Conservation (phyloP, 2,329 filamentous ascomycete genomes). For the Neurospora crassa region DNA sequence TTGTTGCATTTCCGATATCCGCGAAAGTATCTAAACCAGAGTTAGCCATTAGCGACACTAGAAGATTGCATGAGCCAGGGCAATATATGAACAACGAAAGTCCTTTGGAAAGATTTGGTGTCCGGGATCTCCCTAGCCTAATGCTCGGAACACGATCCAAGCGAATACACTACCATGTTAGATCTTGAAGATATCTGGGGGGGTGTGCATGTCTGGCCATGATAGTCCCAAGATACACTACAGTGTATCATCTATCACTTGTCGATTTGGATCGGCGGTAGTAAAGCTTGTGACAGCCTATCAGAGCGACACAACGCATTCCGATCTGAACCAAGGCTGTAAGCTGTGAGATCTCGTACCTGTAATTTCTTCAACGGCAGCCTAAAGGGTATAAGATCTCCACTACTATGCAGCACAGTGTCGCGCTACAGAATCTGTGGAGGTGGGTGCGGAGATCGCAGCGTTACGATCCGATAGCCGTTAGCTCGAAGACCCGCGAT, state of each 20-base stretch:
- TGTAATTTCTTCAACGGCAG: not conserved
- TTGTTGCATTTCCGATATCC: not conserved
- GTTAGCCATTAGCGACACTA: not conserved
- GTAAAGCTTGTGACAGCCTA: not conserved
- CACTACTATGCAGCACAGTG: not conserved
- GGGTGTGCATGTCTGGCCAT: not conserved
- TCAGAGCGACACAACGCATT: not conserved
- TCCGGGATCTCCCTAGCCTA: not conserved
- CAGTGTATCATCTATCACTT: not conserved
- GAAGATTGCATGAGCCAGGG: not conserved
- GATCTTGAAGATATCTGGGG: not conserved
- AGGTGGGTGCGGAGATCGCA: not conserved
- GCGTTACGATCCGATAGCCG: not conserved
- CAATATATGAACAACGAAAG: not conserved
- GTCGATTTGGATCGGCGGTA: not conserved
- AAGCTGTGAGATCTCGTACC: not conserved
- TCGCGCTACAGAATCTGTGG: not conserved
- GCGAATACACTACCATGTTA: not conserved
- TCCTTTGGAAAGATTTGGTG: not conserved
- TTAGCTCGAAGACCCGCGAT: not conserved
- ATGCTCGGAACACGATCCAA: not conserved
- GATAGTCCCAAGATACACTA: not conserved
- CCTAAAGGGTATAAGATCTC: not conserved
- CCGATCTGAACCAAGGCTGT: not conserved
- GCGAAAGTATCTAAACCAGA: not conserved